Percentiles rank a stretch among this genome's conserved stretches.
Conservation (phyloP, 306 rosid species). For the Myrica gale region DNA sequence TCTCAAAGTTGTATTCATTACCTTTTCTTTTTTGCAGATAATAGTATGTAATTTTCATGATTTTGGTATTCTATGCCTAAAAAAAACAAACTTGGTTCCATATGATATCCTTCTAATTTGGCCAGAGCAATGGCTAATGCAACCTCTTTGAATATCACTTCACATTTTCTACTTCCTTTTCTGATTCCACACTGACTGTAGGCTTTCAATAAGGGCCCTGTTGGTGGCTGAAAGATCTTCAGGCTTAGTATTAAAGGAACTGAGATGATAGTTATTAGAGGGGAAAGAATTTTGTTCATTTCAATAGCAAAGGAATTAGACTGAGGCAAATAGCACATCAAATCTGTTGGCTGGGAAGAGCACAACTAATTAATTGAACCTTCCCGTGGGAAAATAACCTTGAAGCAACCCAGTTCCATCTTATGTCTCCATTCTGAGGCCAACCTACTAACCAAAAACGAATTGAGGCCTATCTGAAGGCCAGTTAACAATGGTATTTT, state of each 20-base stretch:
- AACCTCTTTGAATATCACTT: neutral
- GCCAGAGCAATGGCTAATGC: neutral
- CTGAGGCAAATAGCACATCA: neutral
- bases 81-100: too few relatives aligned
- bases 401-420: neutral
- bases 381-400: neutral
- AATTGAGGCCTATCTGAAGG: neutral
- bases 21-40: too few relatives aligned
- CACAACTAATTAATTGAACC: too few relatives aligned
- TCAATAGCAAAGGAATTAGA: neutral
- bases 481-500: neutral
- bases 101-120: neutral
- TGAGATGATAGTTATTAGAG: neutral
- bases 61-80: too few relatives aligned
- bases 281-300: slow-evolving; percentile 4
- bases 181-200: neutral
- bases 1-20: too few relatives aligned
- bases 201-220: neutral
- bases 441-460: too few relatives aligned
- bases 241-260: neutral
- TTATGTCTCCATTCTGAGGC: neutral
- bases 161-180: neutral
- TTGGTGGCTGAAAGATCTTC: neutral
- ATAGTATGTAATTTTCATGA: too few relatives aligned
- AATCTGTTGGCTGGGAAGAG: neutral